Conservation (phyloP, 2,329 filamentous ascomycete genomes). For the Monilinia polystroma region DNA sequence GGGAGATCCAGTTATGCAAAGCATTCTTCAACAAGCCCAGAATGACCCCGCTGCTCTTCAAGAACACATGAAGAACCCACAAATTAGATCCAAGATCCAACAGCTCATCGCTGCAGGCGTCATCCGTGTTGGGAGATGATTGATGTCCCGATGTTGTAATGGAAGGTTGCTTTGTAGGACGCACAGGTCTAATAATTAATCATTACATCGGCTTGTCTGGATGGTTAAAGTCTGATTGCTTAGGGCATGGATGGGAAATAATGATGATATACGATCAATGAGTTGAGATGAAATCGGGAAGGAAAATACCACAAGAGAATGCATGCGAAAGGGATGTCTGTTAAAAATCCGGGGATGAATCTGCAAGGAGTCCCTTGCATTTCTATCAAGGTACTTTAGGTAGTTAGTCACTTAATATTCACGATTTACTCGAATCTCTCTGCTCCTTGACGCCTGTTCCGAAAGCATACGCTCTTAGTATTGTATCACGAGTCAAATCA, state of each 20-base stretch:
- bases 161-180: not conserved
- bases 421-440: not conserved
- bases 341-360: not conserved
- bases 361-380: not conserved
- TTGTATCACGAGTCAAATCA: not conserved
- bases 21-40: constrained; percentile 95
- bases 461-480: too few relatives aligned
- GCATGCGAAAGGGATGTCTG: constrained; percentile 9
- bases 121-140: constrained; percentile 66
- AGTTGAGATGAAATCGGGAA: not conserved
- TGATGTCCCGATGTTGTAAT: constrained; percentile 11
- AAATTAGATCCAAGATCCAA: constrained; percentile 84
- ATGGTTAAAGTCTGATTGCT: not conserved
- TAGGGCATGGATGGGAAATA: not conserved
- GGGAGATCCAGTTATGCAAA: constrained; percentile 96
- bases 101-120: constrained; percentile 63
- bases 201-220: constrained; percentile 5
- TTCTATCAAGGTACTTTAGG: not conserved
- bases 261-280: not conserved
- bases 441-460: too few relatives aligned
- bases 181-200: constrained; percentile 14
- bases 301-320: constrained; percentile 15
- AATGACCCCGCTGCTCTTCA: constrained; percentile 86
- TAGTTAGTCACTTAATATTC: constrained; percentile 14
- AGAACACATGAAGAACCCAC: constrained; percentile 95